Percentiles rank a stretch among this genome's conserved stretches.
Conservation (phyloP, 2,329 filamentous ascomycete genomes). For the Cordyceps fumosorosea region DNA sequence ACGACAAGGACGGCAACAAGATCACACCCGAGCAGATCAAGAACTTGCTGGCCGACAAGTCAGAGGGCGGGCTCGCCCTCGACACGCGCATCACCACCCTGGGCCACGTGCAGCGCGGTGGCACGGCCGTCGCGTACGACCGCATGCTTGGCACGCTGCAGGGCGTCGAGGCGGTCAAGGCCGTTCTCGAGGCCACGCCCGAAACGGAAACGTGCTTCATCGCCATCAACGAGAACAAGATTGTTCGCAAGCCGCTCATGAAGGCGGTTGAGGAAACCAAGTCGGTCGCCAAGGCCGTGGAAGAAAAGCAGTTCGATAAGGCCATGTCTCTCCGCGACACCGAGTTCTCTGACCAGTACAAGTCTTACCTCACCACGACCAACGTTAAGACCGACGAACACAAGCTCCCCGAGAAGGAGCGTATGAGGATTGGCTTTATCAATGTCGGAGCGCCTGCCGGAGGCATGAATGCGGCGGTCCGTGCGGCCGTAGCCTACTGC, state of each 20-base stretch:
- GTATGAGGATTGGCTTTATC: slow-evolving; percentile 90
- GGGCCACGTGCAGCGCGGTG: slow-evolving; percentile 95
- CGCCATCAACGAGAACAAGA: slow-evolving; percentile 96
- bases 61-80: slow-evolving; percentile 60
- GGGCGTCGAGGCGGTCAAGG: slow-evolving; percentile 88
- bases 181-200: slow-evolving; percentile 81
- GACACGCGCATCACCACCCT: slow-evolving; percentile 94
- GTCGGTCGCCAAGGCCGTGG: slow-evolving; percentile 73
- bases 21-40: slow-evolving; percentile 79
- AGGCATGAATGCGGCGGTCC: slow-evolving; percentile 95
- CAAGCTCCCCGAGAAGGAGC: slow-evolving; percentile 64
- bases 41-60: slow-evolving; percentile 71
- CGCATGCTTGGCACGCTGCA: slow-evolving; percentile 88
- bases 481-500: slow-evolving; percentile 90
- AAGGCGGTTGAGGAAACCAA: slow-evolving; percentile 84
- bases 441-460: slow-evolving; percentile 95
- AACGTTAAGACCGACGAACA: slow-evolving; percentile 66
- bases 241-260: slow-evolving; percentile 81
- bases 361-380: slow-evolving; percentile 85
- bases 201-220: slow-evolving; percentile 91
- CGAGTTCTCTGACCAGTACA: slow-evolving; percentile 89
- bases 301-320: slow-evolving; percentile 74
- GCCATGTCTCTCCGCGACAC: slow-evolving; percentile 87
- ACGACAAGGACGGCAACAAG: slow-evolving; percentile 75
- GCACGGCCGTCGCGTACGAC: slow-evolving; percentile 87